Conservation (phyloP, 129 eudicot species). For the Silybum marianum region DNA sequence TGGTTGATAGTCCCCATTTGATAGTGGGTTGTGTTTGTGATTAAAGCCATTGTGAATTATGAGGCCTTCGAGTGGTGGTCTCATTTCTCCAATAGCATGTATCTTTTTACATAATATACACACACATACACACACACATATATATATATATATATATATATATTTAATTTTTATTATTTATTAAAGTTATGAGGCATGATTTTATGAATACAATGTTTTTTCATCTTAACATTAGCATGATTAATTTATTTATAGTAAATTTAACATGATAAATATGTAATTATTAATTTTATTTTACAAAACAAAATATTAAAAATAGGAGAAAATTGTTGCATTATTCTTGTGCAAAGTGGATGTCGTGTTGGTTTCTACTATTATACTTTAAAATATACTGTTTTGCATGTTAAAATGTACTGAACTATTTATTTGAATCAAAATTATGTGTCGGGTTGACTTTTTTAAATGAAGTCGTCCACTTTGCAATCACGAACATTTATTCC, state of each 20-base stretch:
- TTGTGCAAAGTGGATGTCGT: background rate
- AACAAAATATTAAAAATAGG: background rate
- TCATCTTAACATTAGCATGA: background rate
- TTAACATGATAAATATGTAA: too few species aligned
- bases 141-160: too few species aligned
- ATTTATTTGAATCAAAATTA: background rate
- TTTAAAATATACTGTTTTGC: background rate
- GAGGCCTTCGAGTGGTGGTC: conserved; percentile 14
- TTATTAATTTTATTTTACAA: background rate
- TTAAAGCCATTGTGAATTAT: conserved; percentile 7
- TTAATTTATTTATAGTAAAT: too few species aligned
- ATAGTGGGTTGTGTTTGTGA: conserved; percentile 29
- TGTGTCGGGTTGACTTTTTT: background rate
- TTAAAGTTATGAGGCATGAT: background rate
- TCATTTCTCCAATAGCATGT: background rate
- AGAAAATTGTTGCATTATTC: background rate
- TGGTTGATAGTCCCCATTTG: conserved; percentile 21
- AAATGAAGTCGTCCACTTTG: background rate
- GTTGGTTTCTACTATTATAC: background rate
- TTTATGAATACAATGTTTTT: background rate
- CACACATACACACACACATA: too few species aligned
- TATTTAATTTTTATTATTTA: background rate
- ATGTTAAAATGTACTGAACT: background rate
- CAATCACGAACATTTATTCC: background rate
- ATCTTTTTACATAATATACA: background rate